Evolutionary conservation across 2,329 filamentous ascomycete genomes (phyloP), one percentile per base, ranked within the genome.

Genomic region (Verticillium longisporum): DNA sequence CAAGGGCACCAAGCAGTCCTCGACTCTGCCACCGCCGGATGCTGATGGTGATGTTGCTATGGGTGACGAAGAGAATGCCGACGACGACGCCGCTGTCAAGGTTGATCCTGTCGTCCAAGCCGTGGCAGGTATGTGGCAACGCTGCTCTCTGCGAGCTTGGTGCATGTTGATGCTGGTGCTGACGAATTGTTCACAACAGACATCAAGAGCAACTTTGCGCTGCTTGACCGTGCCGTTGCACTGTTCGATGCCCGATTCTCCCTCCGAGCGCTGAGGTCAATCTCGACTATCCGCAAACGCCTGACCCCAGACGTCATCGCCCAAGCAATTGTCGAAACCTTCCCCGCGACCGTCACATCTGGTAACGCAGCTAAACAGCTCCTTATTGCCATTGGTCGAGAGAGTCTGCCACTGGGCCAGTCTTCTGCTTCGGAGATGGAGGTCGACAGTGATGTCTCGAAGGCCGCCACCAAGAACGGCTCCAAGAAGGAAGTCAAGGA

Each of bases 161-260:
- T 38, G 18, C 45, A 61, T 62, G 2, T 10, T 10, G 37, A 14
- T 15, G 32, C 3, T 14, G 33, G 53, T 45, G 41, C 45, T 54
- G 21, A 61, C 69, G 72, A 61, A 72, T 63, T 45, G 56, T 50
- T 65, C 32, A 31, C 57, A 62, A 61, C 72, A 98, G 95, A 97
- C 76, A 96, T 99, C 79, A 95, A 93, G 78, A 88, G 86, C 82
- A 97, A 96, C 78, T 97, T 97, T 73, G 86, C 87, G 59, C 84
- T 99, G 66, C 84, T 99, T 71, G 93, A 97, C 72, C 90, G 92
- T 71, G 95, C 93, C 67, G 94, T 99, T 66, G 83, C 88, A 66
- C 87, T 96, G 69, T 99, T 98, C 75, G 95, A 99, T 78, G 87
- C 93, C 62, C 88, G 95, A 80, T 99, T 97, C 78, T 92, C 94